A percentile compares a stretch with the other conserved stretches of the same genome.
These are phyloP conservation scores for Betula pendula DNA, from an alignment of 306 rosid species.

Conservation along the genomic window DNA sequence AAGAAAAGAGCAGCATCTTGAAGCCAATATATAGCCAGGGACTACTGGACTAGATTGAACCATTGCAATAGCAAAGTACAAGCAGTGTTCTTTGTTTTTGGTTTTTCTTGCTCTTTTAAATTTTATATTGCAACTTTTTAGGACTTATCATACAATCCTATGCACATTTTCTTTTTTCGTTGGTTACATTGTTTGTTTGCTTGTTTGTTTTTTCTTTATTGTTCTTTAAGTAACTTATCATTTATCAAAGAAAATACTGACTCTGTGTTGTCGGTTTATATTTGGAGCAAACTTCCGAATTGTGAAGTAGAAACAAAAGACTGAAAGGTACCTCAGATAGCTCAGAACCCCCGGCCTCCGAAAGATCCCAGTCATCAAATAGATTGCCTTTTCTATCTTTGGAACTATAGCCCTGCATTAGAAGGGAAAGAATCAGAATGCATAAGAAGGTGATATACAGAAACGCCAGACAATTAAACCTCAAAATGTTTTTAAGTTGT, in stretches of 20 bases:
- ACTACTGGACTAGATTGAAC: background rate
- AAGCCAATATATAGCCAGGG: background rate
- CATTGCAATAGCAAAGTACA: background rate
- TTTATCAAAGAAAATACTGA: background rate
- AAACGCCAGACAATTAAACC: background rate
- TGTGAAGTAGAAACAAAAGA: slow-evolving; percentile 15
- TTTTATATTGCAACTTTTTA: background rate
- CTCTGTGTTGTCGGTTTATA: slow-evolving; percentile 7
- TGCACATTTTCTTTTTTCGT: background rate
- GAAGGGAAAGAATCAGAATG: slow-evolving; percentile 21
- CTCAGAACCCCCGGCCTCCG: slow-evolving; percentile 74
- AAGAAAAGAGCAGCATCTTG: slow-evolving; percentile 1
- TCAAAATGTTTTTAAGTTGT: background rate
- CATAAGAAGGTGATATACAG: slow-evolving; percentile 16
- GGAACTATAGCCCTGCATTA: slow-evolving; percentile 77
- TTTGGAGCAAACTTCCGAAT: slow-evolving; percentile 17
- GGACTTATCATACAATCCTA: background rate
- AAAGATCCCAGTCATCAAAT: slow-evolving; percentile 96
- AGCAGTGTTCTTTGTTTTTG: background rate
- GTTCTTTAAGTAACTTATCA: background rate
- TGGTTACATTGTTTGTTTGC: too few species aligned
- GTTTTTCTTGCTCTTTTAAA: background rate
- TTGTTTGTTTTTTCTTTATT: background rate
- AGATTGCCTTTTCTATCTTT: slow-evolving; percentile 78
- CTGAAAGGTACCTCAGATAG: slow-evolving; percentile 66